Conservation (phyloP, 257 asterid species). For the Pogostemon cablin region DNA sequence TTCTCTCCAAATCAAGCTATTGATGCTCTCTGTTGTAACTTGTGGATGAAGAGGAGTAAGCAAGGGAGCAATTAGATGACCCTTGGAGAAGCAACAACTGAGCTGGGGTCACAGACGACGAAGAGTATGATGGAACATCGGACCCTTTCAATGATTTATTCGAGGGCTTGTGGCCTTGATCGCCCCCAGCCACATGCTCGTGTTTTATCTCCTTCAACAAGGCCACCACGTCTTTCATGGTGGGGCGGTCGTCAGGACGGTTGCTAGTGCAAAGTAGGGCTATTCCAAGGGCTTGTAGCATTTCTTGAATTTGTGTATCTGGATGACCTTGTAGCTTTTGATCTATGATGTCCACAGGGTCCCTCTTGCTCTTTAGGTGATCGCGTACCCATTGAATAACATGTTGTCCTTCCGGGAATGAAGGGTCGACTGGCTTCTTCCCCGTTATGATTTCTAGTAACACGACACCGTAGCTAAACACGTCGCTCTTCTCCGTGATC, state of each 20-base stretch:
- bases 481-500: constrained; percentile 76
- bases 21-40: constrained; percentile 44
- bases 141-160: constrained; percentile 34
- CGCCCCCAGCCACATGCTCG: constrained; percentile 42
- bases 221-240: constrained; percentile 85
- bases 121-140: constrained; percentile 39
- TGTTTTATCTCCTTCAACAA: constrained; percentile 69
- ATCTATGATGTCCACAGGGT: constrained; percentile 64
- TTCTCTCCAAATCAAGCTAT: constrained; percentile 26
- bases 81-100: constrained; percentile 64
- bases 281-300: constrained; percentile 83
- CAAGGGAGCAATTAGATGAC: constrained; percentile 60
- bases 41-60: constrained; percentile 64
- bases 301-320: constrained; percentile 74
- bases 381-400: constrained; percentile 77
- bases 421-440: constrained; percentile 68
- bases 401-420: constrained; percentile 72
- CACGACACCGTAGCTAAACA: constrained; percentile 80
- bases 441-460: constrained; percentile 73
- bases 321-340: constrained; percentile 72
- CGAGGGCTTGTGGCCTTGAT: constrained; percentile 51
- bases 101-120: constrained; percentile 57
- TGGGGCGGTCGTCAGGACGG: constrained; percentile 69
- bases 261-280: constrained; percentile 80
- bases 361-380: constrained; percentile 56